Base-by-base conservation (phyloP, 805 yeast species). In the Danielia oregonensis region DNA sequence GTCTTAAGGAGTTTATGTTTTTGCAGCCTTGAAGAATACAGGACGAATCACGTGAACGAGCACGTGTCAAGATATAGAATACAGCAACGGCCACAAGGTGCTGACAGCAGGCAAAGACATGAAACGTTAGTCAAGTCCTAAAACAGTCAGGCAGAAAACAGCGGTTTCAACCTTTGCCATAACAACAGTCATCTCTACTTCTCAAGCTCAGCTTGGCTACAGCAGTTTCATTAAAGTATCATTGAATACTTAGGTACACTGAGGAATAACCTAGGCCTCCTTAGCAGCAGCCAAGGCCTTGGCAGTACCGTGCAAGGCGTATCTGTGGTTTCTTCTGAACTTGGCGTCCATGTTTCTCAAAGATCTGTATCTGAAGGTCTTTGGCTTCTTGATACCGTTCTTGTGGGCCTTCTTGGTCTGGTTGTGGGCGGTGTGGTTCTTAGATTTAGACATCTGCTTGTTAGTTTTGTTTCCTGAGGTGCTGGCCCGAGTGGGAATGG, bases 361-460 rank as follows among this genome's bases (percentile, higher is more conserved):
- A 54, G 97, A 89, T 58, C 96, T 96, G 82, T 91, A 88, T 79
- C 86, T 89, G 95, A 80, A 75, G 67, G 96, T 83, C 82, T 79
- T 86, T 62, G 97, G 96, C 89, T 91, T 93, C 86, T 91, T 91
- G 79, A 93, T 91, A 79, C 98, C 98, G 85, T 93, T 93, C 71
- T 83, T 89, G 97, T 93, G 98, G 66, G 97, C 97, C 94, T 93
- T 93, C 72, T 75, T 85, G 88, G 84, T 86, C 78, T 91, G 97
- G 94, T 93, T 93, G 78, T 93, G 98, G 76, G 88, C 89, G 76
- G 98, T 93, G 74, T 93, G 97, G 78, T 93, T 93, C 96, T 93
- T 93, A 58, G 97, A 91, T 79, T 93, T 93, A 74, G 98, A 71
- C 98, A 93, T 91, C 75, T 70, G 65, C 63, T 56, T 44, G 63